These are phyloP conservation scores for cucumber (Cucumis sativus) DNA, from an alignment of 306 rosid species.

Conservation along the genomic window Cucumber_9930_V3 NC_026660.2:7904501-7905000, in stretches of 20 bases:
- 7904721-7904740: constrained; percentile 15
- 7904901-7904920: constrained; percentile 25
- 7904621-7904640: neutral
- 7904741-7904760: constrained; percentile 4
- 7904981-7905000: constrained; percentile 75
- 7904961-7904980: constrained; percentile 45
- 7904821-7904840: constrained; percentile 52
- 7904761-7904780: neutral
- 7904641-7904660: neutral
- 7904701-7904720: neutral
- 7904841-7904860: constrained; percentile 46
- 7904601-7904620: neutral
- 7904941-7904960: neutral
- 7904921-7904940: neutral
- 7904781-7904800: constrained; percentile 12
- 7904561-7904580: neutral
- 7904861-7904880: constrained; percentile 61
- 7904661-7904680: constrained; percentile 11
- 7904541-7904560: neutral
- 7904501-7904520: neutral
- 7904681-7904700: constrained; percentile 1
- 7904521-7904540: neutral
- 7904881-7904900: constrained; percentile 60
- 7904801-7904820: constrained; percentile 37
- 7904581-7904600: neutral